Evolutionary conservation across 345 rosid species (phyloP), one percentile per base, ranked within the genome.

Genomic region (Rhodomyrtus tomentosa): DNA sequence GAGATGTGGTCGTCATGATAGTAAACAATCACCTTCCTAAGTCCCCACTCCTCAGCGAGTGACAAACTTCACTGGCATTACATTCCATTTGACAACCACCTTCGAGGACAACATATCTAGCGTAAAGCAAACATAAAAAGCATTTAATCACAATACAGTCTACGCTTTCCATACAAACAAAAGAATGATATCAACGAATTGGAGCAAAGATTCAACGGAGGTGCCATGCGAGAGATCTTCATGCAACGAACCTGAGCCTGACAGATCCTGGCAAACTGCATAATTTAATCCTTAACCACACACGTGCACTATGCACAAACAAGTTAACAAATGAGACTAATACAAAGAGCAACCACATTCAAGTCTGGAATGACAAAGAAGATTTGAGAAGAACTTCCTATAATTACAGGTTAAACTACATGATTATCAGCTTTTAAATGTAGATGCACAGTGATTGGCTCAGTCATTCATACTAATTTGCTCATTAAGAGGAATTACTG

Each of bases 21-120:
- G 85, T 10, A 98, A 95, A 99, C 99, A 73, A 98, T 96, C 84
- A 98, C 92, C 90, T 95, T 96, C 48, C 97, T 96, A 58, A 96
- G 98, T 68, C 99, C 98, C 99, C 97, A 96, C 45, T 90, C 96
- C 11, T 92, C 97, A 79, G 99, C 96, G 55, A 98, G 93, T 98
- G 95, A 84, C 94, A 92, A 88, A 90, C 98, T 90, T 98, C 98
- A 58, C 95, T 96, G 54, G 96, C 84, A 85, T 95, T 92, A 50
- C 99, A 99, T 84, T 98, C 99, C 98, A 98, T 93, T 62, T 95
- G 96, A 85, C 98, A 96, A 51, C 99, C 99, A 90, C 96, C 98
- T 86, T 98, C 95, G 55, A 95, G 84, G 15, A 98, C 94, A 18
- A 0, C 84, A 88, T 96, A 98, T 82, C 99, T 98, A 56, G 6